A percentile compares a stretch with the other conserved stretches of the same genome.
These are phyloP conservation scores for Telfairia occidentalis DNA, from an alignment of 331 rosid genomes.

Conservation along the genomic window DNA sequence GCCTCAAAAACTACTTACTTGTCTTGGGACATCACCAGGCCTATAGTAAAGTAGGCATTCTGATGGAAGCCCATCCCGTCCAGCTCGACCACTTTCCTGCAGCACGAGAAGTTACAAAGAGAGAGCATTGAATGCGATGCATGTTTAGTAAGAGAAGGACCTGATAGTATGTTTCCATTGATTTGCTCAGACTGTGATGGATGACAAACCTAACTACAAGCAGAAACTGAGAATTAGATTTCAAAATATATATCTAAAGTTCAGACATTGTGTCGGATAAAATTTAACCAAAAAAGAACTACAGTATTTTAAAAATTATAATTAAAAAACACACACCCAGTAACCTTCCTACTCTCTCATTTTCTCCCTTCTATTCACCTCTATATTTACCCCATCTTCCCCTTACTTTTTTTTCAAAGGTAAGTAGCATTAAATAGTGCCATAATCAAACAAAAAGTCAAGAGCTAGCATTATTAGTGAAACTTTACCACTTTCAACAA, in stretches of 20 bases:
- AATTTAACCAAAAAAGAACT: background rate
- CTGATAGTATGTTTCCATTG: constrained; percentile 99
- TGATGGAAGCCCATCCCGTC: constrained; percentile 95
- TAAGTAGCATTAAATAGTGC: background rate
- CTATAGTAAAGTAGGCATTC: constrained; percentile 84
- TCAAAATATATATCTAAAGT: background rate
- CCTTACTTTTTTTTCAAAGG: background rate
- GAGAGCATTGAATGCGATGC: constrained; percentile 9
- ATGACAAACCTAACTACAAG: constrained; percentile 92
- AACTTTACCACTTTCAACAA: background rate
- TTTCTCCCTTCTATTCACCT: background rate
- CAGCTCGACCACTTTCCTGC: constrained; percentile 99
- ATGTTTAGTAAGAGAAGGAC: constrained; percentile 30
- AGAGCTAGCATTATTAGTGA: too few species aligned
- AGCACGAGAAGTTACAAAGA: constrained; percentile 19
- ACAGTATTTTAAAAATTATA: background rate
- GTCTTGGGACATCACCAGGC: constrained; percentile 83
- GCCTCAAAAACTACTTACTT: constrained; percentile 34
- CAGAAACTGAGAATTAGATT: constrained; percentile 24
- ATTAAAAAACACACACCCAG: background rate
- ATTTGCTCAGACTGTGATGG: constrained; percentile 98
- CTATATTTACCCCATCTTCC: background rate
- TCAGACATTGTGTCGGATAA: background rate
- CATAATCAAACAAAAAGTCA: too few species aligned
- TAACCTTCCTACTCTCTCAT: background rate